Conservation (phyloP, 495 filamentous ascomycete species). For the Hypoxylon fuscum region DNA sequence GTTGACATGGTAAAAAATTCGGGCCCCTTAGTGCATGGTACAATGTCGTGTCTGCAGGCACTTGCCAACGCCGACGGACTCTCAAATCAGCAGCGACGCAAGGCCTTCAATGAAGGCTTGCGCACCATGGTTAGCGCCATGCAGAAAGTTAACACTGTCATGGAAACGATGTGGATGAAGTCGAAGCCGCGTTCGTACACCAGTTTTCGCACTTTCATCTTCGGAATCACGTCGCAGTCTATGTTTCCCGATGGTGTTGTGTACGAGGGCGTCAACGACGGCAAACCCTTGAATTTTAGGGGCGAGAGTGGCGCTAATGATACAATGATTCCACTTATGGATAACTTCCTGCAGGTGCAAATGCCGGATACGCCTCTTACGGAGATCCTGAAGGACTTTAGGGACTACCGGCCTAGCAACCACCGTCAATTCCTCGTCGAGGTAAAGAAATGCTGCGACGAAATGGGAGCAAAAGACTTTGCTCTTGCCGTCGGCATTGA, state of each 20-base stretch:
- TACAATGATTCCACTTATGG: slow-evolving; percentile 83
- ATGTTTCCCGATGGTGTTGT: slow-evolving; percentile 93
- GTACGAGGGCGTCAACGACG: slow-evolving; percentile 80
- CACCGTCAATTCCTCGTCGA: slow-evolving; percentile 83
- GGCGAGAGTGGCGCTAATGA: slow-evolving; percentile 93
- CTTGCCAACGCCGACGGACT: slow-evolving; percentile 49
- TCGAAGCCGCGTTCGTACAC: slow-evolving; percentile 81
- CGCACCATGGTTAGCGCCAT: slow-evolving; percentile 68
- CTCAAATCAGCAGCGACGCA: slow-evolving; percentile 45
- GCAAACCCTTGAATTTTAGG: slow-evolving; percentile 74
- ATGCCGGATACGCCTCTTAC: slow-evolving; percentile 89
- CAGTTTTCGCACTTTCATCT: slow-evolving; percentile 91
- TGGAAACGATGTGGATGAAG: slow-evolving; percentile 91
- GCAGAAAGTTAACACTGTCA: slow-evolving; percentile 74
- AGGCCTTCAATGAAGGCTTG: slow-evolving; percentile 70
- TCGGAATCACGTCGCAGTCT: slow-evolving; percentile 84
- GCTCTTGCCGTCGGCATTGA: slow-evolving; percentile 62
- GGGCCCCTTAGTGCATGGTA: slow-evolving; percentile 72
- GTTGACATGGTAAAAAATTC: slow-evolving; percentile 87
- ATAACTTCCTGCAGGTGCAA: slow-evolving; percentile 79
- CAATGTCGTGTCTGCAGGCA: slow-evolving; percentile 69
- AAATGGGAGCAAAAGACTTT: slow-evolving; percentile 68
- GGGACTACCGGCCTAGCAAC: slow-evolving; percentile 82
- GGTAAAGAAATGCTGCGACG: slow-evolving; percentile 65
- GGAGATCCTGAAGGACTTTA: slow-evolving; percentile 84